A percentile compares a stretch with the other conserved stretches of the same genome.
Conservation (phyloP, 345 rosid species). For the Hevea brasiliensis region DNA sequence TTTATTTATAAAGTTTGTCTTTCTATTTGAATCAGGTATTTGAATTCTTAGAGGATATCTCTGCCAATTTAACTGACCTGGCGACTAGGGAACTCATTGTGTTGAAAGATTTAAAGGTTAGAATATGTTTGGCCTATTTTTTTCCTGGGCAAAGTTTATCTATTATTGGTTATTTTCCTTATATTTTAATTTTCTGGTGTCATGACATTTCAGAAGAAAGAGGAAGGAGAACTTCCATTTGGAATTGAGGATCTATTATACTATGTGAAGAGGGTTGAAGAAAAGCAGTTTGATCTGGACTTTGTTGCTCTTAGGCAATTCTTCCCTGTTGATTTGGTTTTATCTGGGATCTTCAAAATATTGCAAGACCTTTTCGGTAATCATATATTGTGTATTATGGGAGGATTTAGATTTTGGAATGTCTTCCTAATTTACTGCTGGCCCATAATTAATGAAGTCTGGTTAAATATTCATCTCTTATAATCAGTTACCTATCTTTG, state of each 20-base stretch:
- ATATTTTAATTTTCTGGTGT: conserved; percentile 14
- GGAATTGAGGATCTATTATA: conserved; percentile 82
- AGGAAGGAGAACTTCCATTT: conserved; percentile 84
- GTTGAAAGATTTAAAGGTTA: conserved; percentile 83
- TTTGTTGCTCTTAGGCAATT: conserved; percentile 70
- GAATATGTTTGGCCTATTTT: conserved; percentile 17
- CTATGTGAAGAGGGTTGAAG: conserved; percentile 77
- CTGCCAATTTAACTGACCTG: conserved; percentile 69
- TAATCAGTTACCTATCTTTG: conserved; percentile 9
- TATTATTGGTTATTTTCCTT: conserved; percentile 8
- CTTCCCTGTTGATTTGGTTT: conserved; percentile 83
- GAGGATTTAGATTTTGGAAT: background rate
- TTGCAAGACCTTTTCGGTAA: conserved; percentile 92
- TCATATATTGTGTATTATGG: conserved; percentile 1
- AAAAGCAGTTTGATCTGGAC: conserved; percentile 77
- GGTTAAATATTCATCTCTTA: background rate
- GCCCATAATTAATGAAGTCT: background rate
- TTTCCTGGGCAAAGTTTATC: conserved; percentile 3
- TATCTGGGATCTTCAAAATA: conserved; percentile 83
- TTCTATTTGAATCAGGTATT: conserved; percentile 53
- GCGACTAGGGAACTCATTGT: conserved; percentile 67
- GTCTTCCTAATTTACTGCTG: conserved; percentile 9
- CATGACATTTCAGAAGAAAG: conserved; percentile 59
- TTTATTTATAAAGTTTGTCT: conserved; percentile 11
- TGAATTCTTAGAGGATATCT: conserved; percentile 86